phyloP scores from a whole-genome alignment of 345 rosid genomes.

The Rhodamnia argentea region DNA sequence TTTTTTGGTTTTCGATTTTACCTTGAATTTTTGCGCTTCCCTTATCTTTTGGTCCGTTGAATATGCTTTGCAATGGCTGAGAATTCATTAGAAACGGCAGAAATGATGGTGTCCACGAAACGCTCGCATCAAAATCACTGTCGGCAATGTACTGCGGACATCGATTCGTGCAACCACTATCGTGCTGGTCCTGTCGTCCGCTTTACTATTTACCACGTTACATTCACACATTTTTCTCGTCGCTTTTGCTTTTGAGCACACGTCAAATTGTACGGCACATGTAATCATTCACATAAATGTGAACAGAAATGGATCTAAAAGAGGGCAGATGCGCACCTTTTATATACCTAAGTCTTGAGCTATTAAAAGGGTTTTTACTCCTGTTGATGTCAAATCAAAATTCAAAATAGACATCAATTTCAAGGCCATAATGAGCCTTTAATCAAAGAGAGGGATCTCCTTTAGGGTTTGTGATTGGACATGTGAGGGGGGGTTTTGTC shows the following conservation, averaged over 20 bases:
- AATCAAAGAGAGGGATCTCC: not conserved
- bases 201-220: not conserved
- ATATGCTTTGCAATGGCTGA: not conserved
- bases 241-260: not conserved
- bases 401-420: not conserved
- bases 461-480: constrained; percentile 13
- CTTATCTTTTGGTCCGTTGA: not conserved
- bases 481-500: constrained; percentile 3
- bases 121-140: not conserved
- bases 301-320: not conserved
- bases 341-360: not conserved
- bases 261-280: not conserved
- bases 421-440: constrained; percentile 18
- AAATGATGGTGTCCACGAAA: not conserved
- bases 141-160: not conserved
- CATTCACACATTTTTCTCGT: not conserved
- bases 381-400: constrained; percentile 22
- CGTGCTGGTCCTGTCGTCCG: not conserved
- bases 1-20: no score
- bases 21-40: no score
- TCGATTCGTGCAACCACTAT: not conserved
- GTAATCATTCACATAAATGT: not conserved
- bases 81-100: not conserved
- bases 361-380: not conserved
- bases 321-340: not conserved